Evolutionary conservation across 306 rosid genomes (phyloP).

Genomic region (barrel medic (Medicago truncatula)): MtrunA17r5.0-ANR NC_053042.1:39515501-39516000

Average conservation of each 20-base stretch:
- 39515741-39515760: slow-evolving; percentile 54
- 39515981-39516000: no score
- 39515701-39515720: slow-evolving; percentile 65
- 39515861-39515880: not conserved
- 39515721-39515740: slow-evolving; percentile 60
- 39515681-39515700: slow-evolving; percentile 70
- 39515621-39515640: slow-evolving; percentile 7
- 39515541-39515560: slow-evolving; percentile 2
- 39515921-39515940: not conserved
- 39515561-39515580: slow-evolving; percentile 11
- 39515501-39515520: no score
- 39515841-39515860: not conserved
- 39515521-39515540: no score
- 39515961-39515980: not conserved
- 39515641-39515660: slow-evolving; percentile 34
- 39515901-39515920: not conserved
- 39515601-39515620: not conserved
- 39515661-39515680: slow-evolving; percentile 33
- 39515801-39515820: slow-evolving; percentile 12
- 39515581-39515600: slow-evolving; percentile 8
- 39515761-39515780: slow-evolving; percentile 64
- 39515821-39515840: not conserved
- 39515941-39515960: not conserved
- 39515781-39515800: slow-evolving; percentile 51
- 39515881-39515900: not conserved